These are phyloP conservation scores for Chaetoceros tenuissimus DNA, from an alignment of 108 stramenopile species.

Conservation along the genomic window DNA sequence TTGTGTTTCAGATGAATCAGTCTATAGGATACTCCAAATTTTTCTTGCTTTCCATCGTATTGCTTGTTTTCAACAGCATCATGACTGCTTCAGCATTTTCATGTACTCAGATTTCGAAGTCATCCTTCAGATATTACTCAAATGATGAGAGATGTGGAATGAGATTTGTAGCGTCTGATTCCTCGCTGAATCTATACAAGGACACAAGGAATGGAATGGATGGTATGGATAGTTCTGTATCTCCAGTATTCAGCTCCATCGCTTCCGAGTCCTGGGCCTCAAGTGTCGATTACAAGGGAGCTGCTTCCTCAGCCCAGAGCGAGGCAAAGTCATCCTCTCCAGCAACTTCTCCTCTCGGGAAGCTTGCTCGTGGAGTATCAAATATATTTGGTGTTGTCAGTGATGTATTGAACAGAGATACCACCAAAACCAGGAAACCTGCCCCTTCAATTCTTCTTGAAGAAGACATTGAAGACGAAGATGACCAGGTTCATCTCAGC, in stretches of 20 bases:
- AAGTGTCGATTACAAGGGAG: too few relatives aligned
- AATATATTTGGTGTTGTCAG: neutral
- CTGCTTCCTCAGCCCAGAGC: too few relatives aligned
- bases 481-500: neutral
- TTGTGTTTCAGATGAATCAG: too few relatives aligned
- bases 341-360: neutral
- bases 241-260: conserved; percentile 9
- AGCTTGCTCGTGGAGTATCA: neutral
- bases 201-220: neutral
- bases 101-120: neutral
- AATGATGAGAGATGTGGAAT: neutral
- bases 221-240: too few relatives aligned
- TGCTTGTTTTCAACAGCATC: neutral
- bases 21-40: conserved; percentile 1
- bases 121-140: neutral
- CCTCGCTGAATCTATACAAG: neutral
- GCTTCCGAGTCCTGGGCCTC: conserved; percentile 1
- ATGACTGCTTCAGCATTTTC: neutral
- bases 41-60: neutral
- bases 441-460: neutral
- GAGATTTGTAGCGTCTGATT: neutral
- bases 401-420: neutral
- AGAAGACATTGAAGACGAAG: neutral
- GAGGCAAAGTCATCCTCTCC: too few relatives aligned
- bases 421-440: too few relatives aligned